Evolutionary conservation across 169 alveolate species (phyloP), one percentile per base, ranked within the genome.

Genomic region (Plasmodium falciparum): DNA sequence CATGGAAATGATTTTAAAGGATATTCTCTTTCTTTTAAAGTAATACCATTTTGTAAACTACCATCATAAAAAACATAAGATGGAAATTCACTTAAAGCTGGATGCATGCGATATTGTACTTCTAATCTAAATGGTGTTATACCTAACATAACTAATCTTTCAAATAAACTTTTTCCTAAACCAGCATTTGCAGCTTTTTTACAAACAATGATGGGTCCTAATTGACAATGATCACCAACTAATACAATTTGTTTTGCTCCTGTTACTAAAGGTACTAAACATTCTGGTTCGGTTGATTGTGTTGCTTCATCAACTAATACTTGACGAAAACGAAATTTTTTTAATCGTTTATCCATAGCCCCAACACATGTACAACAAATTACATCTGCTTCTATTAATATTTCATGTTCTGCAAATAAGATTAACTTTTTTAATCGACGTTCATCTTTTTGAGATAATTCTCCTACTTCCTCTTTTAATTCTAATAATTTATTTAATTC

Each of bases 71-170:
- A 98, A 58, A 97, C 96, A 72, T 95, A 96, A 7, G 98, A 95
- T 5, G 99, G 99, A 76, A 98, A 98, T 66, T 93, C 98, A 72
- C 98, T 93, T 39, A 98, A 93, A 49, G 96, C 95, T 52, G 99
- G 99, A 88, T 98, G 99, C 99, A 98, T 98, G 61, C 99, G 95
- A 94, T 97, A 98, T 91, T 98, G 97, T 13, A 97, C 98, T 93
- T 97, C 97, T 47, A 98, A 92, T 92, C 96, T 92, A 78, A 92
- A 88, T 97, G 97, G 67, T 65, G 96, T 96, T 22, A 72, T 65
- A 0, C 88, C 86, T 22, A 74, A 88, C 92, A 74, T 88, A 9
- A 43, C 89, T 69, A 69, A 96, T 90, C 61, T 98, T 99, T 13
- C 98, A 97, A 78, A 95, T 95, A 29, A 98, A 98, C 33, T 95